Evolutionary conservation across 164 flowering plant genomes (phyloP), one percentile per base, ranked within the genome.

Genomic region (Sextonia rubra): DNA sequence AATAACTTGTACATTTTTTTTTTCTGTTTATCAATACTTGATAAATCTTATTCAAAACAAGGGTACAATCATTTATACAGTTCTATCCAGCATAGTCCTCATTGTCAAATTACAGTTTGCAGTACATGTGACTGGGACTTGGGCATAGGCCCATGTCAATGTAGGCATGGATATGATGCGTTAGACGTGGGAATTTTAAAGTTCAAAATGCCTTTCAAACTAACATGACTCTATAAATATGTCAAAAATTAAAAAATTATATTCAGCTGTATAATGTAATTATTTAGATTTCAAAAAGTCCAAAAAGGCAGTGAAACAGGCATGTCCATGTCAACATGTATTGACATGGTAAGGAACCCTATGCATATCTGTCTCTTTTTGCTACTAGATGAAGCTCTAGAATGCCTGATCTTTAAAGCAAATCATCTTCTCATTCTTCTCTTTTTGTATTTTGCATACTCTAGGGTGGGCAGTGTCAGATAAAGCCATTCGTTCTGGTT

Each of bases 401-500:
- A 52, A 52, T 52, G n/a, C 58, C 14, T 52, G n/a, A 52, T 52
- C 12, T 52, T 52, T 20, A 52, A 52, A 52, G 12, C n/a, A 52
- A 52, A 52, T 52, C n/a, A 52, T 52, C 20, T 11, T 68, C 23
- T 11, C 52, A n/a, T 24, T 20, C n/a, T 18, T 70, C 37, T 25
- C 55, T 11, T 69, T 22, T 29, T 64, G 24, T 15, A 29, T 32
- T 69, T 44, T 47, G 15, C 22, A 47, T 67, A 49, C 32, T 26
- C 29, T 55, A 78, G 98, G 93, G 26, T 93, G 95, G 95, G 80
- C 74, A 71, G 71, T 91, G 32, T 84, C 97, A 12, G 86, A 89
- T 78, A 77, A 49, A 74, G 87, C 97, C 56, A 85, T 93, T 71
- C 87, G 84, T 78, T 70, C 82, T 81, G 98, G 95, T 70, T 80